These are phyloP conservation scores for Combretum micranthum DNA, from an alignment of 345 rosid genomes.

Conservation along the genomic window DNA sequence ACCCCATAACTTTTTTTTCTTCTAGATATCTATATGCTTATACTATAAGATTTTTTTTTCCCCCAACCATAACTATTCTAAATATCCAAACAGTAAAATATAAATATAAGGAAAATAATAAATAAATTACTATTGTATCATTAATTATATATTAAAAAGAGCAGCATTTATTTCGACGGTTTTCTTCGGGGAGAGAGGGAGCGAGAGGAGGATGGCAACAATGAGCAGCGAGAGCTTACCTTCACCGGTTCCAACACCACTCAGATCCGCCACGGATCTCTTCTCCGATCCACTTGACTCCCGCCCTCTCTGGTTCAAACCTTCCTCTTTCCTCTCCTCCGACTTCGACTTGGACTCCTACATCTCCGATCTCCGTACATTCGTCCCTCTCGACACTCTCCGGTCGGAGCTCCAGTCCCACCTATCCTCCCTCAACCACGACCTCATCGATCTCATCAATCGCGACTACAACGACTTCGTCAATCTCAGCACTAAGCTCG, in stretches of 20 bases:
- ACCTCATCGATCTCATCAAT: slow-evolving; percentile 92
- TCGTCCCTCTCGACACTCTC: slow-evolving; percentile 91
- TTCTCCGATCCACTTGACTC: slow-evolving; percentile 86
- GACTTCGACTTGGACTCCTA: slow-evolving; percentile 81
- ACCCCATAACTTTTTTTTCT: no score
- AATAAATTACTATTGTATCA: no score
- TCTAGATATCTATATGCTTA: no score
- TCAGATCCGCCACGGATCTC: slow-evolving; percentile 78
- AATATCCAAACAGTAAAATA: no score
- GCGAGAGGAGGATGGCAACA: no score
- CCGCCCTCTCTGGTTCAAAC: slow-evolving; percentile 94
- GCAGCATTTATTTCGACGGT: no score
- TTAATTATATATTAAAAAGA: no score
- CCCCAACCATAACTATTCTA: no score
- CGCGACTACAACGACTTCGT: slow-evolving; percentile 98
- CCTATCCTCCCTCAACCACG: slow-evolving; percentile 86
- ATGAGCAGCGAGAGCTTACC: slow-evolving; percentile 36
- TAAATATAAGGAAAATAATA: no score
- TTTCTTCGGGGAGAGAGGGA: no score
- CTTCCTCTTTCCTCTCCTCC: slow-evolving; percentile 78
- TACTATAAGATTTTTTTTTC: no score
- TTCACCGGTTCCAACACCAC: slow-evolving; percentile 33
- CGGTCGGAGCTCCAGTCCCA: slow-evolving; percentile 86
- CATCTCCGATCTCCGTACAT: slow-evolving; percentile 91
- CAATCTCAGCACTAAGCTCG: slow-evolving; percentile 90